These are phyloP conservation scores for Pholiota microspora DNA, from an alignment of 768 basidiomycete species.

Conservation along the genomic window DNA sequence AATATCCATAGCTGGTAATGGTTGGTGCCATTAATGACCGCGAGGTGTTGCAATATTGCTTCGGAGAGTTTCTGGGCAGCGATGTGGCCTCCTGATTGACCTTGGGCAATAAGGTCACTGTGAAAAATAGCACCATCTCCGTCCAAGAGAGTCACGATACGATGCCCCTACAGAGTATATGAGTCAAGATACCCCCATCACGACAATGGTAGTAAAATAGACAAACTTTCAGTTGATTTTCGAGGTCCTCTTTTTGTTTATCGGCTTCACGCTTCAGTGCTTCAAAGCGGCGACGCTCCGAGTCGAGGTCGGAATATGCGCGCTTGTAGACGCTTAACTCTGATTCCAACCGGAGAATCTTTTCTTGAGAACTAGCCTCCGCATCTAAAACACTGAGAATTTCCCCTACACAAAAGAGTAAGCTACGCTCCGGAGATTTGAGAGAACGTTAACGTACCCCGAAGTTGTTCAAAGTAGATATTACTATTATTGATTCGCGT, in stretches of 20 bases:
- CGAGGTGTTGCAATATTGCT: constrained; percentile 35
- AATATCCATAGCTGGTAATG: constrained; percentile 60
- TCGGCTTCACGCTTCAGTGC: constrained; percentile 32
- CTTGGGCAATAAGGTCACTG: constrained; percentile 48
- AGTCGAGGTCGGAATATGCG: constrained; percentile 36
- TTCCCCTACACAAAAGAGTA: constrained; percentile 29
- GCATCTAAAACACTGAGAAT: constrained; percentile 33
- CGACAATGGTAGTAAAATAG: no score
- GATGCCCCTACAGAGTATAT: constrained; percentile 34
- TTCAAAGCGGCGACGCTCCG: constrained; percentile 32
- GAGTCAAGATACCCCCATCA: no score
- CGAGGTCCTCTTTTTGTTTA: constrained; percentile 36
- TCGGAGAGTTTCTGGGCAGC: constrained; percentile 51
- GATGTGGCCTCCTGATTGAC: constrained; percentile 54
- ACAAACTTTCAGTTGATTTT: constrained; percentile 39
- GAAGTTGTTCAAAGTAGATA: constrained; percentile 35
- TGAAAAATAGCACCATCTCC: constrained; percentile 67
- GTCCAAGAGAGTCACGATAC: constrained; percentile 55
- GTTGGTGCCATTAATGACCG: constrained; percentile 29
- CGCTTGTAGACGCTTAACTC: constrained; percentile 43
- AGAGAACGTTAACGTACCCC: constrained; percentile 24
- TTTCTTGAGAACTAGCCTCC: constrained; percentile 28
- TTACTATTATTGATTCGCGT: constrained; percentile 14
- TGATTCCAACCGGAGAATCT: constrained; percentile 33
- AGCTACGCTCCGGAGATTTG: not conserved